phyloP scores from a whole-genome alignment of 75 land plant species.

The Pseudotsuga menziesii region DNA sequence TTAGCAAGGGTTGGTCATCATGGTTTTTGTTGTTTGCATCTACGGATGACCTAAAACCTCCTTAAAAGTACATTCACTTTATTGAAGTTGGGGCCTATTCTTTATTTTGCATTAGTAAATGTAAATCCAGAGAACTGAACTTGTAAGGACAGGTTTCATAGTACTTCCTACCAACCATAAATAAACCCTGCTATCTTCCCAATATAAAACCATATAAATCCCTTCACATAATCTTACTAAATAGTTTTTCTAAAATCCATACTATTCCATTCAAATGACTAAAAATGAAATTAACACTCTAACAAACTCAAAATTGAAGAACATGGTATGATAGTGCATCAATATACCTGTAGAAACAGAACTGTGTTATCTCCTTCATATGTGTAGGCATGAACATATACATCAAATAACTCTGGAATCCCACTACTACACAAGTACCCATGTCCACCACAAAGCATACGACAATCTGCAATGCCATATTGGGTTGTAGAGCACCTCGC shows the following conservation, averaged over 20 bases:
- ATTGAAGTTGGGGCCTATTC: neutral
- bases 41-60: neutral
- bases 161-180: too few species aligned
- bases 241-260: neutral
- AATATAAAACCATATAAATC: neutral
- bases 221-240: neutral
- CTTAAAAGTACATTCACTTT: neutral
- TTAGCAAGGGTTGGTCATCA: too few species aligned
- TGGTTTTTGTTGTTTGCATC: too few species aligned
- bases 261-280: neutral
- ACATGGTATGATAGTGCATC: neutral
- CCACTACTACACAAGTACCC: slow-evolving; percentile 96
- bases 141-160: neutral
- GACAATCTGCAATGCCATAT: slow-evolving; percentile 81
- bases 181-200: neutral
- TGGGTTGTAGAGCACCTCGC: too few species aligned
- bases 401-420: slow-evolving; percentile 96
- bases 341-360: slow-evolving; percentile 76
- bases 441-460: slow-evolving; percentile 99
- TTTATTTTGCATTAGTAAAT: neutral
- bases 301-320: neutral
- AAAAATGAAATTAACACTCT: neutral
- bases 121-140: neutral
- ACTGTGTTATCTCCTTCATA: slow-evolving; percentile 96
- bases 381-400: slow-evolving; percentile 95